Base-by-base conservation (phyloP, 768 basidiomycete species). In the Lyophyllum semitale region DNA sequence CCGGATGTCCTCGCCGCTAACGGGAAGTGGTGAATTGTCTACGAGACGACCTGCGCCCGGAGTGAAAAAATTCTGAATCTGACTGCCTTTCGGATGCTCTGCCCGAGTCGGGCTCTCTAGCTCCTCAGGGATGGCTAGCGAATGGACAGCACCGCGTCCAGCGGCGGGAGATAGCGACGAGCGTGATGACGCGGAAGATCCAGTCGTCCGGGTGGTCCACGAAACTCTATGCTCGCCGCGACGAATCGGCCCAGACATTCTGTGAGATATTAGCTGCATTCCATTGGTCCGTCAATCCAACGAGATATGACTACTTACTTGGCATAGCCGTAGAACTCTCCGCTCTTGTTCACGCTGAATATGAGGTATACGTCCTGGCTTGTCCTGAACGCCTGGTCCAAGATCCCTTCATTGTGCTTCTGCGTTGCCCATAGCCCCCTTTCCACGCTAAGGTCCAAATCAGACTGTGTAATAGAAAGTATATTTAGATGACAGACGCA, bases 311-410 rank as follows among this genome's bases (percentile, higher is more conserved):
- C 15, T 23, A 72, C 76, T 57, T 71, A 93, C 86, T 81, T 84
- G 11, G 93, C 95, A 66, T 92, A 95, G 20, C 95, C 95, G 64
- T 89, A 97, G 66, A 97, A 98, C 68, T 93, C 93, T 32, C 96
- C 94, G 53, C 89, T 90, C 68, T 89, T 93, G 73, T 98, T 98
- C 17, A 91, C 96, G 32, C 94, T 84, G 63, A 98, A 98, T 54
- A 98, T 85, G 41, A 98, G 80, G 64, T 80, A 90, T 3, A 98
- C 95, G 23, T 95, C 91, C 59, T 83, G 80, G 58, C 89, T 88
- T 2, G 93, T 97, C n/a, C 95, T 85, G 69, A 78, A 98, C 0
- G 96, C 95, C 68, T 93, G 93, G 60, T 98, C 94, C 15, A 97
- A 76, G 45, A 96, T 85, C 8, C 84, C 84, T 71, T 97, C 93